These are phyloP conservation scores for Aspergillus costaricaensis DNA, from an alignment of 2,329 filamentous ascomycete species.

Conservation along the genomic window DNA sequence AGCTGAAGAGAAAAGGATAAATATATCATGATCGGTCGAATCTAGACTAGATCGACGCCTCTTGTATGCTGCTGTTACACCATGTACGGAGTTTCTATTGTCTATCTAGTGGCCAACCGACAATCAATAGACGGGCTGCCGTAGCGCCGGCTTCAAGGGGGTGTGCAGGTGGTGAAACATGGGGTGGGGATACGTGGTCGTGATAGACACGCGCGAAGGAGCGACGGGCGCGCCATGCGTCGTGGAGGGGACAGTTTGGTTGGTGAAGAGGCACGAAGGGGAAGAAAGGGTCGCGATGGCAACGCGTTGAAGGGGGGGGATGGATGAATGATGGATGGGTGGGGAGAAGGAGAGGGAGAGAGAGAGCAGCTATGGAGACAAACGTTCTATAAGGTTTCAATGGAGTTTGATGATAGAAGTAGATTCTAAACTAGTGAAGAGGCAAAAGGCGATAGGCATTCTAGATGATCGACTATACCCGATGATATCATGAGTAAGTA, in stretches of 20 bases:
- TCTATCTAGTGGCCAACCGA: no score
- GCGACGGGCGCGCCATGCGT: not conserved
- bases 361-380: not conserved
- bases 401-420: not conserved
- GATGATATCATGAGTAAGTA: not conserved
- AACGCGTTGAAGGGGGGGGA: conserved; percentile 29
- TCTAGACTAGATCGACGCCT: not conserved
- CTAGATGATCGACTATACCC: not conserved
- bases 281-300: conserved; percentile 11
- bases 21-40: not conserved
- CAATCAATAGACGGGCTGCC: not conserved
- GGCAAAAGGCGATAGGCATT: not conserved
- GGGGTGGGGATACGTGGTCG: conserved; percentile 11
- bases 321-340: conserved; percentile 8
- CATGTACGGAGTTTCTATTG: not conserved
- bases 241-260: not conserved
- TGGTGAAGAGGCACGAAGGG: conserved; percentile 5
- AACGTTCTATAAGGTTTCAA: conserved; percentile 3
- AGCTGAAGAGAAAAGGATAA: not conserved
- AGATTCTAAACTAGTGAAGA: not conserved
- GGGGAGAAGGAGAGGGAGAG: not conserved
- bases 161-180: conserved; percentile 14
- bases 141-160: conserved; percentile 6
- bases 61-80: not conserved
- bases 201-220: conserved; percentile 11